Percentiles rank a stretch among this genome's conserved stretches.
These are phyloP conservation scores for Suillus hirtellus DNA, from an alignment of 768 basidiomycete species.

Conservation along the genomic window DNA sequence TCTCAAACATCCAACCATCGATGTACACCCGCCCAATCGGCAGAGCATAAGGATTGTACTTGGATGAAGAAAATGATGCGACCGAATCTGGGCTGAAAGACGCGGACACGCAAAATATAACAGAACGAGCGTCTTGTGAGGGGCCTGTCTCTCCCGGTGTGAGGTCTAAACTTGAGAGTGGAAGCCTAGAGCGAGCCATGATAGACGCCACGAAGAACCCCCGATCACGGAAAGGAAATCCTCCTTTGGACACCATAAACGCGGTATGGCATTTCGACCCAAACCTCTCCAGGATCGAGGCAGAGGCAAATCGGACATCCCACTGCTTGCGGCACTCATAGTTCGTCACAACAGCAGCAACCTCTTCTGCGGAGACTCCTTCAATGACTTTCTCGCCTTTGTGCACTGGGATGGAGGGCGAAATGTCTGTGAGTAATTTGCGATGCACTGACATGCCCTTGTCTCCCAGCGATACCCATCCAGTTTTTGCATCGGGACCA, in stretches of 20 bases:
- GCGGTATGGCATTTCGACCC: conserved; percentile 72
- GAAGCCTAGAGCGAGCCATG: conserved; percentile 56
- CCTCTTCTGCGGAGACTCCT: conserved; percentile 90
- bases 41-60: conserved; percentile 74
- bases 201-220: conserved; percentile 83
- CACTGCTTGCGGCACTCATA: conserved; percentile 74
- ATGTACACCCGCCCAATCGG: conserved; percentile 82
- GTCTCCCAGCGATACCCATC: conserved; percentile 79
- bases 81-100: conserved; percentile 74
- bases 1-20: conserved; percentile 96
- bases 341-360: conserved; percentile 70
- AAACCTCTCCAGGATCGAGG: conserved; percentile 69
- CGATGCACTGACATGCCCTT: conserved; percentile 77
- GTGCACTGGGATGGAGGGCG: conserved; percentile 79
- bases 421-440: conserved; percentile 75
- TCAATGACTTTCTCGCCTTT: conserved; percentile 91
- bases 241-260: conserved; percentile 72
- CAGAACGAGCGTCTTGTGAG: conserved; percentile 48
- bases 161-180: conserved; percentile 40
- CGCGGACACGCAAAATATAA: conserved; percentile 80
- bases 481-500: conserved; percentile 47
- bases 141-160: conserved; percentile 40
- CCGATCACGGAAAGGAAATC: conserved; percentile 89
- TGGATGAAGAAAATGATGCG: conserved; percentile 53
- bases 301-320: conserved; percentile 86